Evolutionary conservation across 2,329 filamentous ascomycete species (phyloP).

Genomic region (Penicillium sclerotigenum): DNA sequence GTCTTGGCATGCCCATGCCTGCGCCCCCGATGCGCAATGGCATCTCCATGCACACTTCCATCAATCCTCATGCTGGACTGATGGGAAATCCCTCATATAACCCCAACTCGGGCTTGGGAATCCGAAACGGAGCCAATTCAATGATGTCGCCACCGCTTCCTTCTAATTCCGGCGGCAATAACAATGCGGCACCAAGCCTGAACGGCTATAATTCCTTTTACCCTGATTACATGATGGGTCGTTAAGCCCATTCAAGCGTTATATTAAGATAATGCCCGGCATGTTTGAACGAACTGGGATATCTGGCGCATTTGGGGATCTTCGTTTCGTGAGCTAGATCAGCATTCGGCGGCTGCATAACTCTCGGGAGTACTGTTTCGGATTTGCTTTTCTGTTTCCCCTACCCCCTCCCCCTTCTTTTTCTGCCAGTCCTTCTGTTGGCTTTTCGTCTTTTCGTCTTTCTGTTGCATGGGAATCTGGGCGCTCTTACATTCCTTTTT

Average conservation of each 20-base stretch:
- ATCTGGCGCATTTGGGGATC: slow-evolving; percentile 41
- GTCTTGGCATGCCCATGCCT: slow-evolving; percentile 51
- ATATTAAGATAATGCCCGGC: slow-evolving; percentile 40
- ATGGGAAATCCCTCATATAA: slow-evolving; percentile 34
- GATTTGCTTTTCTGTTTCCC: slow-evolving; percentile 26
- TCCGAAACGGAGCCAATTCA: slow-evolving; percentile 35
- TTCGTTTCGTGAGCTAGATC: slow-evolving; percentile 40
- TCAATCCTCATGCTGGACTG: slow-evolving; percentile 30
- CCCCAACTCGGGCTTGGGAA: slow-evolving; percentile 39
- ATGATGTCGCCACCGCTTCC: slow-evolving; percentile 33
- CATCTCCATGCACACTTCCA: slow-evolving; percentile 31
- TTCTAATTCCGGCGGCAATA: slow-evolving; percentile 29
- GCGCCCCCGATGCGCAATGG: slow-evolving; percentile 27
- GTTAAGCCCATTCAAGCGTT: slow-evolving; percentile 32
- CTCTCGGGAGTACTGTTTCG: slow-evolving; percentile 37
- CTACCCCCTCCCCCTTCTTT: slow-evolving; percentile 17
- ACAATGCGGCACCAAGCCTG: slow-evolving; percentile 30
- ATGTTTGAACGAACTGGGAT: slow-evolving; percentile 43
- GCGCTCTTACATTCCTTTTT: slow-evolving; percentile 31
- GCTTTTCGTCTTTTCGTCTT: slow-evolving; percentile 17
- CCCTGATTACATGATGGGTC: slow-evolving; percentile 50
- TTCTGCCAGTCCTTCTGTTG: slow-evolving; percentile 20
- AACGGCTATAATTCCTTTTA: slow-evolving; percentile 40
- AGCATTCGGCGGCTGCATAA: slow-evolving; percentile 42
- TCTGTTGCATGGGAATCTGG: slow-evolving; percentile 34